These are phyloP conservation scores for Prunus mume DNA, from an alignment of 306 rosid genomes.

Conservation along the genomic window DNA sequence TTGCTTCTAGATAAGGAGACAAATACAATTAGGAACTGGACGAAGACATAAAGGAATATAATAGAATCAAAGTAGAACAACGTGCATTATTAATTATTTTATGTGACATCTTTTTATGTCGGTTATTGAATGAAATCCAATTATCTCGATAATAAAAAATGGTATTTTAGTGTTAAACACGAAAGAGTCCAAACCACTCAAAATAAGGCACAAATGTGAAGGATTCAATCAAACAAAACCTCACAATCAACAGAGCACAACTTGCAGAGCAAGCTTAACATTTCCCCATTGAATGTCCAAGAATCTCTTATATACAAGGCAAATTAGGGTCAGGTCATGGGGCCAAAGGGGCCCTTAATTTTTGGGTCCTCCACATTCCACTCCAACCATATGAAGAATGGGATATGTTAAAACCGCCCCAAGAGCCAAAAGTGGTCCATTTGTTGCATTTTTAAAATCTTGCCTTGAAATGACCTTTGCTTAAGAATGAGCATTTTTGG, in stretches of 20 bases:
- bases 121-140: too few species aligned
- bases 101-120: too few species aligned
- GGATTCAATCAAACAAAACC: slow-evolving; percentile 1
- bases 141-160: too few species aligned
- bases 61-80: too few species aligned
- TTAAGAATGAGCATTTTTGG: not conserved
- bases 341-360: not conserved
- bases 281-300: not conserved
- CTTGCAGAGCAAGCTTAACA: not conserved
- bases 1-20: too few species aligned
- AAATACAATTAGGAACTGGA: too few species aligned
- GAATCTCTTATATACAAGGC: not conserved
- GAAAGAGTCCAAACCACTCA: not conserved
- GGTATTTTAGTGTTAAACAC: too few species aligned
- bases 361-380: not conserved
- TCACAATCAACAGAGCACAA: not conserved
- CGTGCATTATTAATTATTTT: too few species aligned
- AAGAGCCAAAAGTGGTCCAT: not conserved
- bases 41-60: too few species aligned
- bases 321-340: not conserved
- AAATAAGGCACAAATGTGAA: not conserved
- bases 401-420: not conserved
- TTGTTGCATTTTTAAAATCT: not conserved
- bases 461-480: not conserved
- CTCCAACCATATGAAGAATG: not conserved